Evolutionary conservation across 2,329 filamentous ascomycete species (phyloP), one percentile per base, ranked within the genome.

Genomic region (Phialophora expanda): DNA sequence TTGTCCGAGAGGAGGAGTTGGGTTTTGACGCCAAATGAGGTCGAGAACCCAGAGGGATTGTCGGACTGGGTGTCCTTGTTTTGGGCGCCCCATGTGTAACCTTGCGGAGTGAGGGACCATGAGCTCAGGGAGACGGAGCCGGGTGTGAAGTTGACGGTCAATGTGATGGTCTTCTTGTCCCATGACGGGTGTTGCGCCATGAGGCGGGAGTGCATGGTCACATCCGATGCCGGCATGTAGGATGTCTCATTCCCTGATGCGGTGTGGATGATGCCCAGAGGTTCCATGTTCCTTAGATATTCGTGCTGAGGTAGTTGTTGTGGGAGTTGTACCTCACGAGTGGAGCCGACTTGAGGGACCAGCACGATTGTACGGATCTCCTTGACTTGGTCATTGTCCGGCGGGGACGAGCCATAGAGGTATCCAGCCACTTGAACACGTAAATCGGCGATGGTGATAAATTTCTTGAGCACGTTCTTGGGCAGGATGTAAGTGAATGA

Each of bases 401-500:
- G 89, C 2, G 95, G 93, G 0, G 94, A 97, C 55, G 88, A 88
- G 71, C 95, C 95, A 76, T 99, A 99, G 0, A 99, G 85, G 77
- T 97, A 99, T 1, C 93, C 95, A 17, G 94, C 93, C 57, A 99
- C 93, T 79, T 99, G 95, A 14, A 98, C 93, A 56, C 96, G 91
- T 63, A 99, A 86, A 81, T 99, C 95, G 55, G 95, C 90, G 75
- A 99, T 96, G 26, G 92, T 95, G 81, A 99, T 98, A 84, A 99
- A 99, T 70, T 92, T 91, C 85, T 97, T 97, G 74, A 99, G 86
- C 56, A 99, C 90, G 78, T 99, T 99, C 86, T 98, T 99, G 0
- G 95, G 95, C 92, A 99, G 97, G 74, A 99, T 91, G 75, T 98
- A 99, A 0, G 94, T 99, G 75, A 91, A 90, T 74, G 89, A 86